A percentile compares a stretch with the other conserved stretches of the same genome.
Conservation (phyloP, 2,329 filamentous ascomycete genomes). For the Fusarium ramigenum region DNA sequence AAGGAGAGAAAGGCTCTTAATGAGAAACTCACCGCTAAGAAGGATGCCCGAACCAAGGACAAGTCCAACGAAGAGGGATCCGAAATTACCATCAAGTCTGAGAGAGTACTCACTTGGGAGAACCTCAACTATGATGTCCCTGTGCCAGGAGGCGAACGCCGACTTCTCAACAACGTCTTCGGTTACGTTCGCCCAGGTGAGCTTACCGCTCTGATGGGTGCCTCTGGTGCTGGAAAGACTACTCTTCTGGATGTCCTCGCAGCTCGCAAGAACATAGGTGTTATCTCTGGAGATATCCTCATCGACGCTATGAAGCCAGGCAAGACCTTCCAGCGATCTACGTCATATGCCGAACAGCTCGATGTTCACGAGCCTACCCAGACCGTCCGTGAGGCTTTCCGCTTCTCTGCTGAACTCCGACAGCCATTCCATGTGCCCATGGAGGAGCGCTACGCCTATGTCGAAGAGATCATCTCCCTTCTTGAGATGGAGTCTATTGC, state of each 20-base stretch:
- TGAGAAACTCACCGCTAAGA: constrained; percentile 67
- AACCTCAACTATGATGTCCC: constrained; percentile 81
- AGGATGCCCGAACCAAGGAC: constrained; percentile 61
- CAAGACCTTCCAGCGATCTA: constrained; percentile 69
- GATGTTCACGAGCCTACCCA: constrained; percentile 70
- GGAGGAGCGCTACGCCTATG: constrained; percentile 66
- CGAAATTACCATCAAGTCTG: constrained; percentile 66
- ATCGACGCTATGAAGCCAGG: constrained; percentile 66
- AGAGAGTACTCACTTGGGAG: constrained; percentile 85
- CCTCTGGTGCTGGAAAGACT: constrained; percentile 87
- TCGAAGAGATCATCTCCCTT: constrained; percentile 68
- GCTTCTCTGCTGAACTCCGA: constrained; percentile 70
- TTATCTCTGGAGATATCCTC: constrained; percentile 65
- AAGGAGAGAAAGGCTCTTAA: constrained; percentile 74
- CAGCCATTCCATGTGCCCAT: constrained; percentile 64
- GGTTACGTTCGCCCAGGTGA: constrained; percentile 82
- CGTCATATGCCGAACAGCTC: constrained; percentile 70
- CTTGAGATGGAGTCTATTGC: constrained; percentile 68
- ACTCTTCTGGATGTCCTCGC: constrained; percentile 82
- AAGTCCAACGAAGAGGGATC: constrained; percentile 56
- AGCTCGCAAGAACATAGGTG: constrained; percentile 68
- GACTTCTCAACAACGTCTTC: constrained; percentile 64
- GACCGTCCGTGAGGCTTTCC: constrained; percentile 70
- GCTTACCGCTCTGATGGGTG: constrained; percentile 83
- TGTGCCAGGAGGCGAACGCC: constrained; percentile 63